A percentile compares a stretch with the other conserved stretches of the same genome.
Evolutionary conservation across 306 rosid species (phyloP).

Genomic region (Rosa chinensis): DNA sequence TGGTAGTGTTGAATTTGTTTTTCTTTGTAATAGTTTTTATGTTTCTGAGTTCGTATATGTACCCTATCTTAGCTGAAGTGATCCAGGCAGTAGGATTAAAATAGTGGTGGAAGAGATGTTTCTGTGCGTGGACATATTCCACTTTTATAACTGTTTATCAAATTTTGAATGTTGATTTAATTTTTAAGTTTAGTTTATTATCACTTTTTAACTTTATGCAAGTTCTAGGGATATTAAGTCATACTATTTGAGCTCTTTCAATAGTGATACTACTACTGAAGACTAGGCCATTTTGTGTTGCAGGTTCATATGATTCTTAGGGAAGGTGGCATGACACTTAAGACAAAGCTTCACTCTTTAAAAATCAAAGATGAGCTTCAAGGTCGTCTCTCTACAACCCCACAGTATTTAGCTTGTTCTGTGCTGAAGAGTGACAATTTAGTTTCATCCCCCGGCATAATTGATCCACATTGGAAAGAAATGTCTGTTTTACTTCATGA

Average conservation of each 20-base stretch:
- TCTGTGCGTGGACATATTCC: not conserved
- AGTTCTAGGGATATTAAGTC: not conserved
- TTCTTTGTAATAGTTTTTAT: not conserved
- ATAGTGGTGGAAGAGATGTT: not conserved
- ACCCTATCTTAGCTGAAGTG: not conserved
- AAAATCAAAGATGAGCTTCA: constrained; percentile 92
- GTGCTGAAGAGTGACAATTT: constrained; percentile 56
- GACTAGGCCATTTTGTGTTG: constrained; percentile 21
- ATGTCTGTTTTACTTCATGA: constrained; percentile 42
- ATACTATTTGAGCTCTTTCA: not conserved
- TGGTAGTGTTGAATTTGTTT: not conserved
- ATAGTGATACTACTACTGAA: not conserved
- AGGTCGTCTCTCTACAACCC: constrained; percentile 57
- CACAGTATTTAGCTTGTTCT: constrained; percentile 82
- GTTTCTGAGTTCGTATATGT: not conserved
- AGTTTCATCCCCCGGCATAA: constrained; percentile 36
- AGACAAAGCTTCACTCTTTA: constrained; percentile 82
- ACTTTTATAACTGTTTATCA: not conserved
- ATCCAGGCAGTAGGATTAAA: not conserved
- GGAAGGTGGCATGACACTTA: constrained; percentile 64
- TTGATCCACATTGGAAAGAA: constrained; percentile 52
- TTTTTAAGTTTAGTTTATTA: not conserved
- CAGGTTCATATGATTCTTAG: constrained; percentile 71
- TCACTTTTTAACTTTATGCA: not conserved
- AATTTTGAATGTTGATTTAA: not conserved